Evolutionary conservation across 1,139 yeast genomes (phyloP).

Genomic region (Debaryomyces sp.): DNA sequence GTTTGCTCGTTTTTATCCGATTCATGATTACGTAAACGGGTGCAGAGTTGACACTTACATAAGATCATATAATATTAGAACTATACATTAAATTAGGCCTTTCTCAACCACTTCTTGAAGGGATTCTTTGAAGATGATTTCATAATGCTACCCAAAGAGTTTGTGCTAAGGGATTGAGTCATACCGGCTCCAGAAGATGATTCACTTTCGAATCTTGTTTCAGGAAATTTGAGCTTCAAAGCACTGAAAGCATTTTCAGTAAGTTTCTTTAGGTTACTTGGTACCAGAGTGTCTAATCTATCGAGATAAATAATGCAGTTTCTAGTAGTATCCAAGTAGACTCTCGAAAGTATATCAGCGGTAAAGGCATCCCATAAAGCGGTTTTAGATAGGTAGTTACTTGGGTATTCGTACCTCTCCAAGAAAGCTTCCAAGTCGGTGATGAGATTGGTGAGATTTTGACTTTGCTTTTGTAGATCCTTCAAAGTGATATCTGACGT

Average conservation of each 20-base stretch:
- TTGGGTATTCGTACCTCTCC: slow-evolving; percentile 44
- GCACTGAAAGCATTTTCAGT: slow-evolving; percentile 35
- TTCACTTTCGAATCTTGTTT: not conserved
- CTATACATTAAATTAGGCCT: slow-evolving; percentile 8
- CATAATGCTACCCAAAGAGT: slow-evolving; percentile 25
- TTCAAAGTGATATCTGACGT: slow-evolving; percentile 47
- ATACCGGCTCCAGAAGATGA: slow-evolving; percentile 11
- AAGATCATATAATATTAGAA: not conserved
- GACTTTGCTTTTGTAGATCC: slow-evolving; percentile 52
- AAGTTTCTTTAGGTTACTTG: slow-evolving; percentile 25
- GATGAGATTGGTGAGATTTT: slow-evolving; percentile 38
- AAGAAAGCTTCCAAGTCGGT: slow-evolving; percentile 37
- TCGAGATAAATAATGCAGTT: slow-evolving; percentile 36
- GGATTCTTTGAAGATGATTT: slow-evolving; percentile 33
- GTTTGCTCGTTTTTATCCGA: slow-evolving; percentile 4
- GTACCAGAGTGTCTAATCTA: slow-evolving; percentile 17
- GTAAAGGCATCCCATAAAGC: slow-evolving; percentile 39
- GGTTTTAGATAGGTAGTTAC: slow-evolving; percentile 31
- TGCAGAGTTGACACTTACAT: not conserved
- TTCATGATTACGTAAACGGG: slow-evolving; percentile 9
- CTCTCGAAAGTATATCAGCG: slow-evolving; percentile 31
- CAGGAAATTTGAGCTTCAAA: slow-evolving; percentile 36
- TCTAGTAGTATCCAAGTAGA: slow-evolving; percentile 36
- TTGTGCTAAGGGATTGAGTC: slow-evolving; percentile 27
- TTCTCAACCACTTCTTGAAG: slow-evolving; percentile 41